Conservation (phyloP, 2,329 filamentous ascomycete genomes). For the Sclerotinia trifoliorum region DNA sequence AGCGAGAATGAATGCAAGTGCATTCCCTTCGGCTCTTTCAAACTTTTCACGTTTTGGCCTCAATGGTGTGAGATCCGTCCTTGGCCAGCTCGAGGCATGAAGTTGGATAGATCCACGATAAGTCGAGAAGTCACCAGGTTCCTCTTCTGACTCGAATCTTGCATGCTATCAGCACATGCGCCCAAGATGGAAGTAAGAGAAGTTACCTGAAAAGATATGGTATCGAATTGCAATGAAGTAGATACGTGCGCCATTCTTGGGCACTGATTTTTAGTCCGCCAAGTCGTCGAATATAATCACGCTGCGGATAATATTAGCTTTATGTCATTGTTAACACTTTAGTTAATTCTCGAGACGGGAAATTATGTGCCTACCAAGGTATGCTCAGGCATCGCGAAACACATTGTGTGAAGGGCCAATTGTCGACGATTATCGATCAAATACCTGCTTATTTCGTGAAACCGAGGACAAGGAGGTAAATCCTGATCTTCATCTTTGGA, state of each 20-base stretch:
- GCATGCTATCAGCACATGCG: background rate
- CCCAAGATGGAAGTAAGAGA: background rate
- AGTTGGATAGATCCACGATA: constrained; percentile 17
- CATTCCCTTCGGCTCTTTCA: too few relatives aligned
- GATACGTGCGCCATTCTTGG: constrained; percentile 24
- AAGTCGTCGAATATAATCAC: constrained; percentile 15
- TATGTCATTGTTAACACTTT: background rate
- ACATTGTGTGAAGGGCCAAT: constrained; percentile 26
- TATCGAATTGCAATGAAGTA: constrained; percentile 10
- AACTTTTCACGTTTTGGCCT: background rate
- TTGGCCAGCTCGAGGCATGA: constrained; percentile 3
- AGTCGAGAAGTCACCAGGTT: background rate
- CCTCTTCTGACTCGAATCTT: constrained; percentile 3
- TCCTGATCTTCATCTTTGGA: background rate
- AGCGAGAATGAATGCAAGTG: background rate
- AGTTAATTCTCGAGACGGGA: background rate
- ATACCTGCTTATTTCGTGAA: constrained; percentile 18
- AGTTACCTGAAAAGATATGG: constrained; percentile 14
- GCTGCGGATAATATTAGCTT: constrained; percentile 1
- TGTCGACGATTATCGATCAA: constrained; percentile 15
- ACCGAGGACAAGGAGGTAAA: constrained; percentile 12
- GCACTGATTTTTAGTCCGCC: constrained; percentile 18
- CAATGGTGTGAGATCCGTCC: constrained; percentile 1
- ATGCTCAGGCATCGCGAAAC: constrained; percentile 24
- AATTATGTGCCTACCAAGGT: constrained; percentile 15